phyloP scores from a whole-genome alignment of 2,329 filamentous ascomycete genomes.

The Botryosphaeria agaves region DNA sequence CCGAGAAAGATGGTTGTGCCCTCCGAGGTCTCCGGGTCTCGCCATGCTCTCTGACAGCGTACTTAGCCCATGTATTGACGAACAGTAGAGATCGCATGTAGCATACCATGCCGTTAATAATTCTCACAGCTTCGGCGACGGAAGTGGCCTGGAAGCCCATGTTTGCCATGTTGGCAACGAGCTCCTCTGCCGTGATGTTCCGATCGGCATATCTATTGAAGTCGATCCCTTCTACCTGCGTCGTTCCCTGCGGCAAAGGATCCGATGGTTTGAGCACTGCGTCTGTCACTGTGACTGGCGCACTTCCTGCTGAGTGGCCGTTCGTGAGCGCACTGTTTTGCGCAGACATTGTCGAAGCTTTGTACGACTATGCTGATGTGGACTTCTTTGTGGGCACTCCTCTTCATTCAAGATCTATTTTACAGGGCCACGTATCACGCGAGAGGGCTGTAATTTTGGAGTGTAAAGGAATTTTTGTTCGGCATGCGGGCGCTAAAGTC shows the following conservation, averaged over 20 bases:
- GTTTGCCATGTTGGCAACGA: conserved; percentile 62
- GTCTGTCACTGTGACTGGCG: conserved; percentile 37
- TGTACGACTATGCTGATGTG: too few relatives aligned
- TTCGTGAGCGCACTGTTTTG: too few relatives aligned
- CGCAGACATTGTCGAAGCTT: too few relatives aligned
- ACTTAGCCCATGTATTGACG: not conserved
- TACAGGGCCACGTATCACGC: too few relatives aligned
- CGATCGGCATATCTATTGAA: conserved; percentile 65
- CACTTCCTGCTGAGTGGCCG: too few relatives aligned
- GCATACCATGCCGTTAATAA: conserved; percentile 88
- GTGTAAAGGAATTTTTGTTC: too few relatives aligned
- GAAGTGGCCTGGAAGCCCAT: conserved; percentile 78
- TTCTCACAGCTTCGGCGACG: conserved; percentile 71
- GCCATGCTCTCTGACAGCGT: conserved; percentile 42
- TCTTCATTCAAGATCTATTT: too few relatives aligned
- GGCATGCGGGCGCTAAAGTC: too few relatives aligned
- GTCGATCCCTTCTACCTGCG: conserved; percentile 76
- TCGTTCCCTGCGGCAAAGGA: conserved; percentile 60
- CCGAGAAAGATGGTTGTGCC: conserved; percentile 90
- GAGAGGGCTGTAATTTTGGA: too few relatives aligned
- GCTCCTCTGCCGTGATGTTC: conserved; percentile 69
- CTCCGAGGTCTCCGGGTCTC: conserved; percentile 59
- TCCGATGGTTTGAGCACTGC: conserved; percentile 77
- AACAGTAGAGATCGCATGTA: not conserved
- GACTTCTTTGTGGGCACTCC: too few relatives aligned